Evolutionary conservation across 106 monocot genomes (phyloP).

Genomic region (Hemerocallis citrina): DNA sequence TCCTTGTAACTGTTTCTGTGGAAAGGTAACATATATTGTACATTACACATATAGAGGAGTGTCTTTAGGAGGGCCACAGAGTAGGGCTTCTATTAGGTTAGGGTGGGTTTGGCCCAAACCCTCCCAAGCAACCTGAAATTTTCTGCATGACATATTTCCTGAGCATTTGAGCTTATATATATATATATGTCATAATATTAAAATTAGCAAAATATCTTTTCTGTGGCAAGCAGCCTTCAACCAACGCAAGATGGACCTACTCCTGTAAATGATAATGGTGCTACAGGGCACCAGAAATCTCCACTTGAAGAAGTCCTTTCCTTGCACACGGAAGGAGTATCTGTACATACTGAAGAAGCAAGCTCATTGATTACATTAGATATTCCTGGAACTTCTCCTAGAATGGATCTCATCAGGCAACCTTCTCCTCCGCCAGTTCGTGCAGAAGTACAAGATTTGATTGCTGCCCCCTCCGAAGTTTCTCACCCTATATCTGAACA

Average conservation of each 20-base stretch:
- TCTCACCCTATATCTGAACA: slow-evolving; percentile 21
- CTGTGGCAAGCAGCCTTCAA: slow-evolving; percentile 28
- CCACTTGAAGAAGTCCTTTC: slow-evolving; percentile 59
- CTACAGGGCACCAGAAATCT: slow-evolving; percentile 38
- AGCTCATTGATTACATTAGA: slow-evolving; percentile 16
- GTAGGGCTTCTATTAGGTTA: no score
- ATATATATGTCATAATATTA: no score
- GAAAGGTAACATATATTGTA: not conserved
- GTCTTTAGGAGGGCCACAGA: no score
- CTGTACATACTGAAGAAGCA: slow-evolving; percentile 31
- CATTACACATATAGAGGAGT: not conserved
- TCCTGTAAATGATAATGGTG: slow-evolving; percentile 22
- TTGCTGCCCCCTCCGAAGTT: slow-evolving; percentile 19
- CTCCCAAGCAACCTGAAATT: not conserved
- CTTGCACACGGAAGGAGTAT: slow-evolving; percentile 38
- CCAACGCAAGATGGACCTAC: slow-evolving; percentile 22
- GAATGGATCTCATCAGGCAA: slow-evolving; percentile 47
- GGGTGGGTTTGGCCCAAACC: no score
- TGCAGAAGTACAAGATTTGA: slow-evolving; percentile 69
- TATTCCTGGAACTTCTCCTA: slow-evolving; percentile 21
- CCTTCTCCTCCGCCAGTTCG: slow-evolving; percentile 78
- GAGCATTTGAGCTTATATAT: no score
- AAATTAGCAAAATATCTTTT: no score
- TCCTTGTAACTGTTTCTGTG: not conserved
- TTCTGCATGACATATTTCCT: not conserved